Percentiles rank a stretch among this genome's conserved stretches.
Evolutionary conservation across 2,329 filamentous ascomycete genomes (phyloP).

Genomic region (Colletotrichum nymphaeae): DNA sequence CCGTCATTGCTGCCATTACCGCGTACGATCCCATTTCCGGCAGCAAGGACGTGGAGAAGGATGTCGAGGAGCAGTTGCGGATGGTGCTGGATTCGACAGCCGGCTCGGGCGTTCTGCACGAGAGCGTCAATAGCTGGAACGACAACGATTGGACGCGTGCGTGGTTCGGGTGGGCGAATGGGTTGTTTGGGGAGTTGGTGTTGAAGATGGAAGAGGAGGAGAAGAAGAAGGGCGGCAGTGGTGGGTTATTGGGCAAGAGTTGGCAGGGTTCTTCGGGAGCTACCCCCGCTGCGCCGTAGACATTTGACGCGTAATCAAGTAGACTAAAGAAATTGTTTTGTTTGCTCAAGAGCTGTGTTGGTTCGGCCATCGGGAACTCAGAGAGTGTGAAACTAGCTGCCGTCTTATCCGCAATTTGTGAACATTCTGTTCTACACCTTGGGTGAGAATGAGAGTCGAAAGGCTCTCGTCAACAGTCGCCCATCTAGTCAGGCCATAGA

Average conservation of each 20-base stretch:
- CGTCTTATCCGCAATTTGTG: background rate
- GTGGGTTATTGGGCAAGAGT: slow-evolving; percentile 5
- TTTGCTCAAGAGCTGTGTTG: background rate
- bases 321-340: background rate
- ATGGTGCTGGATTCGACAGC: slow-evolving; percentile 54
- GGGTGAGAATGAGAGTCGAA: no score
- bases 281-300: background rate
- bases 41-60: slow-evolving; percentile 44
- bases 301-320: background rate
- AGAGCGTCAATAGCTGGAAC: slow-evolving; percentile 58
- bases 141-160: slow-evolving; percentile 53
- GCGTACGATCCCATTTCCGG: slow-evolving; percentile 44
- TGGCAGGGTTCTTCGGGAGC: slow-evolving; percentile 17
- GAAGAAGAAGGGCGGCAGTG: slow-evolving; percentile 4
- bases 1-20: slow-evolving; percentile 64
- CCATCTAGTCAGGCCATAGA: no score
- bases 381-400: background rate
- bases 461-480: no score
- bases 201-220: slow-evolving; percentile 40
- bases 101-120: slow-evolving; percentile 59
- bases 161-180: slow-evolving; percentile 60
- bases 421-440: no score
- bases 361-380: no score
- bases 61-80: slow-evolving; percentile 47
- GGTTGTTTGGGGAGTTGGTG: slow-evolving; percentile 55